Base-by-base conservation (phyloP, 345 rosid genomes). In the Acer campestre region DNA sequence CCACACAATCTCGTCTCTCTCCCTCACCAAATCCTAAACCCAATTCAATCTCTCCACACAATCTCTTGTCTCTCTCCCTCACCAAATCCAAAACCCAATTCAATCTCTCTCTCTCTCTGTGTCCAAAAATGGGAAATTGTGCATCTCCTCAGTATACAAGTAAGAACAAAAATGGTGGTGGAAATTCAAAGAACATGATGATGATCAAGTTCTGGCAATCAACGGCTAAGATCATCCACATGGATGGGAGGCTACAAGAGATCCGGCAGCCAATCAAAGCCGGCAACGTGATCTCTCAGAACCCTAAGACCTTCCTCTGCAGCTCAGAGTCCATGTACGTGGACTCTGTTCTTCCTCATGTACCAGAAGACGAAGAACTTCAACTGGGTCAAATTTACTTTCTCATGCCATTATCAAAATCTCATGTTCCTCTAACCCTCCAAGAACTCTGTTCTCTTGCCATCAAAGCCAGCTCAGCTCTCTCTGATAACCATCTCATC, bases 51-150 rank as follows among this genome's bases (percentile, higher is more conserved):
- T 70, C 20, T 2, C 22, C 25, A 23, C 38, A 18, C 23, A n/a
- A 73, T 61, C 67, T 8, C 40, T 23, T 10, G 3, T 14, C 10
- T 17, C 22, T 61, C 76, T 74, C 23, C 61, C 58, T 4, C 8
- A 16, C n/a, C 69, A 25, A 46, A 25, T 3, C 27, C 42, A 61
- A 7, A 73, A 23, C 29, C 8, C 49, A 35, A 22, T 3, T 55
- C 38, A 16, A 0, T 6, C 61, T 70, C 20, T 2, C 22, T 16
- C 22, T 27, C 44, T 49, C 22, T 2, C 14, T 46, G n/a, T n/a
- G n/a, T n/a, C n/a, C n/a, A n/a, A 38, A 10, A 29, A 85, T 88
- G 89, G 89, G 91, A 29, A 86, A 69, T 17, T 85, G 90, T 59
- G 78, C 79, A 58, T 76, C 88, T 40, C 82, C 82, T 35, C 85